Evolutionary conservation across 257 asterid species (phyloP), one percentile per base, ranked within the genome.

Genomic region (Solanum clarkiae): DNA sequence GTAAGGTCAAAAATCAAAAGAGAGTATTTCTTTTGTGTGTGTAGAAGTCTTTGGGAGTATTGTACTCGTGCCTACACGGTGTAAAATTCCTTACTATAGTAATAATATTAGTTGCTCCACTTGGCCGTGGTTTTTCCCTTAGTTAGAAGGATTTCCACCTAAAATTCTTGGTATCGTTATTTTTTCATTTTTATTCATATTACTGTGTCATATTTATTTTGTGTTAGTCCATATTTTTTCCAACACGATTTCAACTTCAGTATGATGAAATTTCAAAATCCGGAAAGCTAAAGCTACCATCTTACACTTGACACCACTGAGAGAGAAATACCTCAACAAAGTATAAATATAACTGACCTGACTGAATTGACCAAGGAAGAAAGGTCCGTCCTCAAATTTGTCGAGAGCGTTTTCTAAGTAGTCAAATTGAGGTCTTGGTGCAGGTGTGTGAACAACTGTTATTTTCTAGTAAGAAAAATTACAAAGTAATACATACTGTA

Each of bases 301-400:
- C 57, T 45, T 45, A 45, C 11, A 72, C n/a, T 45, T 10, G 14
- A 74, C 20, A 44, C 40, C 16, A 2, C 14, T 13, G 32, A 77
- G 82, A 24, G 45, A 44, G 40, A 44, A 80, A 36, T 7, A 36
- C 51, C 24, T 40, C 49, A 14, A 54, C 44, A 17, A 57, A 55
- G 65, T 49, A 42, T 6, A 44, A 42, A 83, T 12, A 8, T 40
- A 6, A 49, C 86, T 84, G 68, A 88, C 95, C 82, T 84, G 92
- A 86, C 98, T 93, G 53, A 94, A 89, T n/a, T 91, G 91, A 5
- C 97, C 94, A 10, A 94, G 91, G 89, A 94, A 90, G 90, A 94
- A 94, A 15, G 93, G 94, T 0, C 98, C 95, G 14, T 77, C 63
- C 9, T 89, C 91, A 18, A 86, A 92, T 75, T 93, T 92, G 2